Base-by-base conservation (phyloP, 1,284 basidiomycete genomes). In the Cryptococcus sp. region DNA sequence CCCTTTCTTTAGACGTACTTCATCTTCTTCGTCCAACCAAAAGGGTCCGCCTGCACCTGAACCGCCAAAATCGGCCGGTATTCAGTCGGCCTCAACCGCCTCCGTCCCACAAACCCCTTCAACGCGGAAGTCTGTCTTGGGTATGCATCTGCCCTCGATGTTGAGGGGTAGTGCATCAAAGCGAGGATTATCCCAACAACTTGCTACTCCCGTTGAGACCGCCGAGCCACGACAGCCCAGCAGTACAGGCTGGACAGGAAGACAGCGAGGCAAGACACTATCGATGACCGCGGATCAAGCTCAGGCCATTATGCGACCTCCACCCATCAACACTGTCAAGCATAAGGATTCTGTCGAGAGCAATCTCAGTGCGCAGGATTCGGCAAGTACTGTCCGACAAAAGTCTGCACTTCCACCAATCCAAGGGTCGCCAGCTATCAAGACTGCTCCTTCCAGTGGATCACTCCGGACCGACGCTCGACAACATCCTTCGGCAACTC, bases 1-100 rank as follows among this genome's bases (percentile, higher is more conserved):
- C 58, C 93, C 92, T 1, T 97, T 97, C 77, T 96, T 96, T 79
- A 83, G 91, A 39, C 86, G 92, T 18, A 88, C 90, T 1, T 91
- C 91, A 18, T 92, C 90, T 1, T 87, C 91, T 61, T 91, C 88
- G 2, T 85, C 88, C 85, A 88, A 46, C 52, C 52, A 22, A 60
- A 60, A 40, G 14, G 32, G 11, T 40, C 49, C 11, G 31, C 49
- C 24, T 32, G 11, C 41, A 32, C 22, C 24, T 18, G 62, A 63
- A 23, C 57, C 61, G 2, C 59, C 60, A 14, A 58, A 62, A 52
- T 39, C 36, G 5, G 36, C 36, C 18, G 36, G 36, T 19, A 7
- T 39, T 4, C 37, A 60, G 21, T 23, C 54, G 4, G 46, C 62
- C 32, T 46, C 56, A 7, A 49, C 59, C 13, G 45, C 61, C 22